Conservation (phyloP, 2,329 filamentous ascomycete genomes). For the Calonectria hawksworthii region DNA sequence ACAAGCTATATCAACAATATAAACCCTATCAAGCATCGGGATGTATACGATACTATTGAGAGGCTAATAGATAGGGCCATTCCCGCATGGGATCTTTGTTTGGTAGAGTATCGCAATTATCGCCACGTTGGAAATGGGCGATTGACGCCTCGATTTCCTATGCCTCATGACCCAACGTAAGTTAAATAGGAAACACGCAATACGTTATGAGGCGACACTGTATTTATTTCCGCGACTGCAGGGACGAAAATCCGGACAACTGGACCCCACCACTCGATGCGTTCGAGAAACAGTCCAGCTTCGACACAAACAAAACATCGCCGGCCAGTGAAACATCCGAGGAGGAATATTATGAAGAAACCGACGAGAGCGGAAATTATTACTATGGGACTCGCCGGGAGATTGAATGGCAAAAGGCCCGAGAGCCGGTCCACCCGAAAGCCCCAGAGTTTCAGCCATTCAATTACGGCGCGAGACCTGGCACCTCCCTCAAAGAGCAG, state of each 20-base stretch:
- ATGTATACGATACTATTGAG: conserved; percentile 54
- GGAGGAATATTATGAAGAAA: conserved; percentile 29
- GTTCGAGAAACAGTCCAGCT: not conserved
- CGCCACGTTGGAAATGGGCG: conserved; percentile 32
- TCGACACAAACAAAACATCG: not conserved
- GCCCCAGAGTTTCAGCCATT: conserved; percentile 54
- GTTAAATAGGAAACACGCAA: not conserved
- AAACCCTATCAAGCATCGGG: conserved; percentile 51
- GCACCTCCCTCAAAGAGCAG: not conserved
- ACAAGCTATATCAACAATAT: conserved; percentile 63
- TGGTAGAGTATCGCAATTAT: conserved; percentile 56
- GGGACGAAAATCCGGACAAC: conserved; percentile 29
- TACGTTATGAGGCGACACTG: accelerated
- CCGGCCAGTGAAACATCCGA: not conserved
- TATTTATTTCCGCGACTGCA: not conserved
- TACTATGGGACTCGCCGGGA: not conserved
- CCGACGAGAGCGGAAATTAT: conserved; percentile 17
- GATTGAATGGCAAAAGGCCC: conserved; percentile 26
- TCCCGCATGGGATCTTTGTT: conserved; percentile 63
- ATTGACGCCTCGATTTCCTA: conserved; percentile 21
- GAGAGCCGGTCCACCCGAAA: conserved; percentile 28
- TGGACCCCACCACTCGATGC: conserved; percentile 16
- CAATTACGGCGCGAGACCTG: conserved; percentile 28
- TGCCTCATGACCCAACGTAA: conserved; percentile 23
- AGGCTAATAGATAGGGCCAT: conserved; percentile 52